These are phyloP conservation scores for Brasilioporus rufonigricans DNA, from an alignment of 768 basidiomycete genomes.

Conservation along the genomic window DNA sequence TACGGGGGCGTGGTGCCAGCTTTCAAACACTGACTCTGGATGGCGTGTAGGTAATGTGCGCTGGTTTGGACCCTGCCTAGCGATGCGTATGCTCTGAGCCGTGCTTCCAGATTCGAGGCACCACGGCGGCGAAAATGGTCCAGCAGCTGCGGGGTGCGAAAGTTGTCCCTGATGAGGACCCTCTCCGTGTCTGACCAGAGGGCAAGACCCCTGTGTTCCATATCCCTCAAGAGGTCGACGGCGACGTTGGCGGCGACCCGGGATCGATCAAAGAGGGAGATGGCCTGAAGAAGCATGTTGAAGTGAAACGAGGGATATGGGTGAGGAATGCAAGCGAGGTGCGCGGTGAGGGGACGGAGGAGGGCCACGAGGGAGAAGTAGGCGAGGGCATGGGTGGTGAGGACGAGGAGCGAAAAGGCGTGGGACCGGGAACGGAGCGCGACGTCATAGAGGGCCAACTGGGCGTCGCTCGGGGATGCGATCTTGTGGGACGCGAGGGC, in stretches of 20 bases:
- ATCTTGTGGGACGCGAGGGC: conserved; percentile 48
- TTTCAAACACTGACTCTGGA: conserved; percentile 32
- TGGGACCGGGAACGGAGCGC: conserved; percentile 38
- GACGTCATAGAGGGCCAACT: conserved; percentile 42
- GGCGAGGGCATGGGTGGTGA: conserved; percentile 45
- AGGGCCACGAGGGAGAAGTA: conserved; percentile 47
- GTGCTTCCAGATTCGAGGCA: conserved; percentile 7
- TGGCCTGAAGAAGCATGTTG: conserved; percentile 53
- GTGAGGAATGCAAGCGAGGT: conserved; percentile 36
- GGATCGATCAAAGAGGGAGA: conserved; percentile 44
- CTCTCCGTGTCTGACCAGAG: conserved; percentile 43
- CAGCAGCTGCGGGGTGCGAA: conserved; percentile 49
- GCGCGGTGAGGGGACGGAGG: conserved; percentile 43
- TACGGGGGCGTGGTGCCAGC: conserved; percentile 22
- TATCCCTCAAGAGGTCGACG: conserved; percentile 42
- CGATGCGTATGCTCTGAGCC: conserved; percentile 21
- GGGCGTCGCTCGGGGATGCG: conserved; percentile 43
- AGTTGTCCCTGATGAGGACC: conserved; percentile 47
- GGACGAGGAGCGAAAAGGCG: conserved; percentile 11
- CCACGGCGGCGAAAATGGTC: conserved; percentile 38
- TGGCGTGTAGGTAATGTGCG: conserved; percentile 37
- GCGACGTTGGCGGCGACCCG: conserved; percentile 39
- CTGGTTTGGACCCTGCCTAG: conserved; percentile 38
- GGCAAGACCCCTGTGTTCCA: conserved; percentile 44
- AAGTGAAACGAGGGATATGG: conserved; percentile 34